Conservation (phyloP, 148 eudicot genomes). For the Rhododendron henanense region DNA sequence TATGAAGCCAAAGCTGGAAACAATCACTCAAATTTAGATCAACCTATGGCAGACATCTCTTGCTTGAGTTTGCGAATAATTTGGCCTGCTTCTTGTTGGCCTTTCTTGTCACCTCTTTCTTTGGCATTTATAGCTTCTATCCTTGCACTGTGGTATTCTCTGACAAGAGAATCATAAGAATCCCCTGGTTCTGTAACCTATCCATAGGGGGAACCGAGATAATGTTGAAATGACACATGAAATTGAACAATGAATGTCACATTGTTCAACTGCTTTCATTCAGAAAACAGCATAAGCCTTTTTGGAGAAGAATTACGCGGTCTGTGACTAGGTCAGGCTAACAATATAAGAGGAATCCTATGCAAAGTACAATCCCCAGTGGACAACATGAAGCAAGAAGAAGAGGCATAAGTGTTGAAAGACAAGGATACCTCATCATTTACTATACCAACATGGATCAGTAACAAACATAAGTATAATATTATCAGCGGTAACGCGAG, state of each 20-base stretch:
- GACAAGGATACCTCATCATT: slow-evolving; percentile 4
- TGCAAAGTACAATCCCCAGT: neutral
- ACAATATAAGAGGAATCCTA: neutral
- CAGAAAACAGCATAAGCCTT: slow-evolving; percentile 5
- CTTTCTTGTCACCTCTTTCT: slow-evolving; percentile 67
- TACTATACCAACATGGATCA: neutral
- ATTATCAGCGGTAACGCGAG: neutral
- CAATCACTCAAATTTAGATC: neutral
- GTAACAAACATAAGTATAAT: neutral
- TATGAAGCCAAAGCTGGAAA: neutral
- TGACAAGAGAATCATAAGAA: slow-evolving; percentile 46
- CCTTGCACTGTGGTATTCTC: slow-evolving; percentile 75
- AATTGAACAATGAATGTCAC: neutral
- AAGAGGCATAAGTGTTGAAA: neutral
- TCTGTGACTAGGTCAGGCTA: neutral
- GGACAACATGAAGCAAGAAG: slow-evolving; percentile 5
- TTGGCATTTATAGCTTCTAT: slow-evolving; percentile 77
- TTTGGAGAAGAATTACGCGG: neutral
- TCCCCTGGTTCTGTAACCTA: slow-evolving; percentile 59
- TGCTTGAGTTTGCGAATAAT: slow-evolving; percentile 77
- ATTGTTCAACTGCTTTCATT: neutral
- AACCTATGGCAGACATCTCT: slow-evolving; percentile 81
- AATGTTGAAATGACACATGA: slow-evolving; percentile 6
- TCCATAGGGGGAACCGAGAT: slow-evolving; percentile 1
- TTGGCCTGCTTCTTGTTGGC: slow-evolving; percentile 73